Evolutionary conservation across 164 flowering plant species (phyloP), one percentile per base, ranked within the genome.

Genomic region (Berberis thunbergii): DNA sequence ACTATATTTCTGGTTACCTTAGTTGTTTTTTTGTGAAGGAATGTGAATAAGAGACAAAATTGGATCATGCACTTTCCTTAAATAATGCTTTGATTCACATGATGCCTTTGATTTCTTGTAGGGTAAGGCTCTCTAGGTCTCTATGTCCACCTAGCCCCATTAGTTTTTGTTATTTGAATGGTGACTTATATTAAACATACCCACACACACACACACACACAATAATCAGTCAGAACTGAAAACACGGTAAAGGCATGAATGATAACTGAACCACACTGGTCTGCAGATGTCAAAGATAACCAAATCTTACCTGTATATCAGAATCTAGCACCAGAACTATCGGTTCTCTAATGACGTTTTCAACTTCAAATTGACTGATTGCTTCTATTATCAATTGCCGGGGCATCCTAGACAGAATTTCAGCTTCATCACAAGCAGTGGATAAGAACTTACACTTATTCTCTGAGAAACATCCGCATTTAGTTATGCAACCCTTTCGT

Each of bases 241-340:
- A 26, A 26, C 26, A 26, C 26, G 26, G 26, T 26, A 26, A 26
- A 26, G 26, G 26, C 26, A 26, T 26, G 26, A 52, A 52, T 52
- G 54, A 7, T 52, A 52, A 52, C 1, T 52, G 12, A 52, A 52
- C 11, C 10, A 26, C 26, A 26, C 26, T 26, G 26, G 26, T 26
- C 26, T 26, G 26, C 26, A 26, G 26, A 26, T 52, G 55, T 3
- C 12, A 52, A 10, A 26, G 55, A 49, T 39, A 48, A 10, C 42
- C 7, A 57, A 62, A 54, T 64, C 70, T 4, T 54, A 88, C 98
- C 95, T 90, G 97, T 57, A 91, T 75, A 49, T 91, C 92, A 70
- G 67, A 73, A 69, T 95, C 99, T 66, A 84, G 72, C 66, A 91
- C 97, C 67, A 95, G 68, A 61, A 89, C 77, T 43, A 88, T 72